Base-by-base conservation (phyloP, 2,329 filamentous ascomycete genomes). In the Colletotrichum zoysiae region DNA sequence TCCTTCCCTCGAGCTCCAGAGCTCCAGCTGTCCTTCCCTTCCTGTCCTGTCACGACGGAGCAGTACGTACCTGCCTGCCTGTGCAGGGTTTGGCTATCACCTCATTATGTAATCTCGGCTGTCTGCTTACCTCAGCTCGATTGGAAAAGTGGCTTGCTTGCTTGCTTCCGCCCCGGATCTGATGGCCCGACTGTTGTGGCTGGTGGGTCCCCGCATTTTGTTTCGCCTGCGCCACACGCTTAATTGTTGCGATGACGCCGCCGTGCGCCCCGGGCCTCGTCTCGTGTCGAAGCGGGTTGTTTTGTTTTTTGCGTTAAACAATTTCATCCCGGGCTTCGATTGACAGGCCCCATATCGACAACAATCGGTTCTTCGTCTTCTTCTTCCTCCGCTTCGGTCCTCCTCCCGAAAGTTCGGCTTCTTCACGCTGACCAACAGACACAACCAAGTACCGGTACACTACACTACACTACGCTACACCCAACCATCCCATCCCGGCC, bases 11-110 rank as follows among this genome's bases (percentile, higher is more conserved):
- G 30, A 40, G 38, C 38, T 40, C 38, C 56, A 40, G 57, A 67
- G 57, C 68, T 69, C 65, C 58, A 71, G 55, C 65, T 71, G 69
- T 71, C 59, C 65, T 71, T 26, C 26, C 59, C 65, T 71, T 26
- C 26, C 26, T 26, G 30, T 30, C 30, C 30, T 2, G 30, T 3
- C 30, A 30, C 30, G 30, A 30, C 30, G 30, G 30, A 9, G 33
- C 20, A 23, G 69, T 64, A 71, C 59, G 68, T 70, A 67, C n/a
- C 46, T 53, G 26, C 3, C n/a, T n/a, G 26, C 2, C 16, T 53
- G 9, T 53, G 26, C 6, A 8, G 50, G 14, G 14, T 3, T 6
- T 8, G 3, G 0, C 11, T 5, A 16, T 63, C 55, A 7, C 12
- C n/a, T 63, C 55, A 64, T 16, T 64, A 64, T 16, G 14, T 63